Base-by-base conservation (phyloP, 2,329 filamentous ascomycete species). In the Ophiocordyceps camponoti-leonardi region DNA sequence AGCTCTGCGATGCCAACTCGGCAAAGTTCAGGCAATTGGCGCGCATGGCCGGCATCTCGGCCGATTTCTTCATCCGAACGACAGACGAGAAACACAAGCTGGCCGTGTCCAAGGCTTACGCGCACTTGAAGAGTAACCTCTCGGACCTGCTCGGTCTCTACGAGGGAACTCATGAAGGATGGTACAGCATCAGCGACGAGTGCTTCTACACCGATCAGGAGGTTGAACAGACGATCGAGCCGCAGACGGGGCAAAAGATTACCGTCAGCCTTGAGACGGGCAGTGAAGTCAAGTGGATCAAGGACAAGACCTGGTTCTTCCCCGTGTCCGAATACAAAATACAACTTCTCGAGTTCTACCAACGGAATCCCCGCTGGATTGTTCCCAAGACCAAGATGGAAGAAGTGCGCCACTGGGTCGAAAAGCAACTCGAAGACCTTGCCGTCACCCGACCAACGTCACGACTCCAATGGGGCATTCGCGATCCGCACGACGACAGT, bases 101-200 rank as follows among this genome's bases (percentile, higher is more conserved):
- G 37, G 86, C 86, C 1, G 92, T 98, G 40, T 77, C 87, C 56
- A 81, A 92, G 59, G 87, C 94, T 54, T 98, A 92, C 92, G 72
- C 77, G 51, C 72, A 87, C 59, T 69, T 98, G 48, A 73, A 81
- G 55, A 54, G 63, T 31, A 49, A 54, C 0, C 54, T 61, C 0
- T 57, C 58, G 1, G 78, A 87, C 46, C 71, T 74, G 42, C 82
- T 83, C 10, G 80, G 83, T 49, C 81, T 96, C 45, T 95, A 95
- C 63, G 79, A 83, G 56, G 77, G 79, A 12, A 86, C 83, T 53
- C 92, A 96, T 55, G 78, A 86, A 58, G 92, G 92, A 2, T 98
- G 92, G 92, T 98, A 98, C 61, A 92, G 84, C 46, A 82, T 98
- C 45, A 87, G 85, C 60, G 92, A 98, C 61, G 92, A 98, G 69